A percentile compares a stretch with the other conserved stretches of the same genome.
These are phyloP conservation scores for Colletotrichum graminicola DNA, from an alignment of 2,329 filamentous ascomycete genomes.

Conservation along the genomic window DNA sequence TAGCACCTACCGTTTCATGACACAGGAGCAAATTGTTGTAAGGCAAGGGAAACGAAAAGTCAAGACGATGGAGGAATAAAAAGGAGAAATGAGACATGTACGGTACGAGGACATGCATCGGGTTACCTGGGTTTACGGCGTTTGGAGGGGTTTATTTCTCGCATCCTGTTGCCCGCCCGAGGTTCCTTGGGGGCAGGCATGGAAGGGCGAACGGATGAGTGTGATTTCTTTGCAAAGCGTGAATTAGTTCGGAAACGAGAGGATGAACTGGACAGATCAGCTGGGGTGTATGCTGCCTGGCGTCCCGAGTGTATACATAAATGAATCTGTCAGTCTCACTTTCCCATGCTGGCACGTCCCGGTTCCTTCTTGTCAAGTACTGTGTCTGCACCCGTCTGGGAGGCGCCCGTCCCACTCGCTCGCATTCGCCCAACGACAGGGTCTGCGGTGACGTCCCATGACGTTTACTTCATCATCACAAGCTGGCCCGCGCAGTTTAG, in stretches of 20 bases:
- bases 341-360: background rate
- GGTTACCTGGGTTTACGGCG: conserved; percentile 1
- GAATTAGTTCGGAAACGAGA: conserved; percentile 4
- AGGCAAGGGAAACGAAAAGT: too few relatives aligned
- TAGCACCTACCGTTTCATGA: background rate
- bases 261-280: background rate
- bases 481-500: background rate
- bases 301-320: conserved; percentile 5
- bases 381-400: background rate
- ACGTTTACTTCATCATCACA: background rate
- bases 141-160: background rate
- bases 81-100: background rate
- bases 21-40: background rate
- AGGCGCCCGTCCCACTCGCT: background rate
- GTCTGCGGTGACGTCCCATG: background rate
- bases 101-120: conserved; percentile 10
- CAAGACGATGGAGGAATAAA: background rate
- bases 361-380: background rate
- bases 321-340: background rate
- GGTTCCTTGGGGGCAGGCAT: background rate
- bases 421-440: background rate
- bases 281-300: background rate
- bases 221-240: conserved; percentile 10
- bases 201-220: background rate
- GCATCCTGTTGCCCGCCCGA: background rate